phyloP scores from a whole-genome alignment of 2,329 filamentous ascomycete species.

The Calycina herbarum region DNA sequence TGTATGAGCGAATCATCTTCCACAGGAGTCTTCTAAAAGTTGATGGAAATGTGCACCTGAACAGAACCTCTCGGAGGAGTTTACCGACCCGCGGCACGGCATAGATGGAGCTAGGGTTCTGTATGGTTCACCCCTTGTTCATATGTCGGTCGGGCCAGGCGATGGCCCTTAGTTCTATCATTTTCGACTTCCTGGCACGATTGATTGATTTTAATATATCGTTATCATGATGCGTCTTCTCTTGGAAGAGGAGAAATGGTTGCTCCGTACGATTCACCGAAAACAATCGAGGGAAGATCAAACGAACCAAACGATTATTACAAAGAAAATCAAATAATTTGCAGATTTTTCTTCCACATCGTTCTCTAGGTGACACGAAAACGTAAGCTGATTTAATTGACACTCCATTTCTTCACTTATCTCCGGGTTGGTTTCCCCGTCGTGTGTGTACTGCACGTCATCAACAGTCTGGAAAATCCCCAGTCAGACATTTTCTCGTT shows the following conservation, averaged over 20 bases:
- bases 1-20: not conserved
- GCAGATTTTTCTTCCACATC: not conserved
- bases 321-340: not conserved
- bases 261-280: not conserved
- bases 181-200: conserved; percentile 6
- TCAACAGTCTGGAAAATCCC: not conserved
- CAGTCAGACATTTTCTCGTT: not conserved
- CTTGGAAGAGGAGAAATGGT: not conserved
- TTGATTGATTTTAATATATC: conserved; percentile 11
- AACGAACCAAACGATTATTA: not conserved
- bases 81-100: conserved; percentile 8
- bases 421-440: not conserved
- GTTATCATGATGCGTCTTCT: not conserved
- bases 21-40: not conserved
- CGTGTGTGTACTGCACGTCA: not conserved
- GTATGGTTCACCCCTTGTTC: conserved; percentile 1
- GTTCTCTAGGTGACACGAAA: not conserved
- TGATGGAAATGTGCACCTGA: not conserved
- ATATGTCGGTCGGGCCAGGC: not conserved
- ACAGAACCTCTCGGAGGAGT: conserved; percentile 4
- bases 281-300: not conserved
- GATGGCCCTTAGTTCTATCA: not conserved
- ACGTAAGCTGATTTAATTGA: not conserved
- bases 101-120: conserved; percentile 11
- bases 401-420: not conserved